Evolutionary conservation across 2,329 filamentous ascomycete species (phyloP).

Genomic region (Graphilbum ipis-grandicollis): DNA sequence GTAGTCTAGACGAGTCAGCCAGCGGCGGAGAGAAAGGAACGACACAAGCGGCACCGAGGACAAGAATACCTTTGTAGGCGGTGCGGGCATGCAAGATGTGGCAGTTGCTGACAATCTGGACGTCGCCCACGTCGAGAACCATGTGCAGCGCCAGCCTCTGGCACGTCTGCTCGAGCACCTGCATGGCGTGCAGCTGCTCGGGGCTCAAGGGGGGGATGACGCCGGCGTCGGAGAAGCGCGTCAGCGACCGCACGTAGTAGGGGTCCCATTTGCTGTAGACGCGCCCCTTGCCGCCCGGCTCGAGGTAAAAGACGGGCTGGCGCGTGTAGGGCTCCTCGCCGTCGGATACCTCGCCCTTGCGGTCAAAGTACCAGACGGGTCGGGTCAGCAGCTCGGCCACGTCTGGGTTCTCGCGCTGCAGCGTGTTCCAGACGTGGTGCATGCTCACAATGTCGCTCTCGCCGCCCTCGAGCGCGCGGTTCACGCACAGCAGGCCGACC

Average conservation of each 20-base stretch:
- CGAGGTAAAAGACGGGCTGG: slow-evolving; percentile 59
- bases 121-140: slow-evolving; percentile 72
- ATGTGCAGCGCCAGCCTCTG: slow-evolving; percentile 61
- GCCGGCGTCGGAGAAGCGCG: slow-evolving; percentile 55
- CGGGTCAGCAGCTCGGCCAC: slow-evolving; percentile 57
- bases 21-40: background rate
- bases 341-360: slow-evolving; percentile 64
- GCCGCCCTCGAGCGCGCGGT: slow-evolving; percentile 61
- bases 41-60: background rate
- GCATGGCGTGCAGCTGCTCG: slow-evolving; percentile 49
- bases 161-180: slow-evolving; percentile 61
- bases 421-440: slow-evolving; percentile 66
- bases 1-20: slow-evolving; percentile 20
- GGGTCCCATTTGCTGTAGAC: slow-evolving; percentile 82
- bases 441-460: slow-evolving; percentile 68
- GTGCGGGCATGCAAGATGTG: slow-evolving; percentile 72
- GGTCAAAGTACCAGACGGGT: slow-evolving; percentile 83
- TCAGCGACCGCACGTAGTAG: slow-evolving; percentile 66
- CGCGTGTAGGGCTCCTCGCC: slow-evolving; percentile 62
- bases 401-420: slow-evolving; percentile 60
- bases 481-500: slow-evolving; percentile 68
- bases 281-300: slow-evolving; percentile 45
- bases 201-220: slow-evolving; percentile 55
- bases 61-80: slow-evolving; percentile 42
- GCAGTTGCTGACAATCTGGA: slow-evolving; percentile 69